phyloP scores from a whole-genome alignment of 192 early-diverging fungal genomes.

The Spizellomyces punctatus region DNA sequence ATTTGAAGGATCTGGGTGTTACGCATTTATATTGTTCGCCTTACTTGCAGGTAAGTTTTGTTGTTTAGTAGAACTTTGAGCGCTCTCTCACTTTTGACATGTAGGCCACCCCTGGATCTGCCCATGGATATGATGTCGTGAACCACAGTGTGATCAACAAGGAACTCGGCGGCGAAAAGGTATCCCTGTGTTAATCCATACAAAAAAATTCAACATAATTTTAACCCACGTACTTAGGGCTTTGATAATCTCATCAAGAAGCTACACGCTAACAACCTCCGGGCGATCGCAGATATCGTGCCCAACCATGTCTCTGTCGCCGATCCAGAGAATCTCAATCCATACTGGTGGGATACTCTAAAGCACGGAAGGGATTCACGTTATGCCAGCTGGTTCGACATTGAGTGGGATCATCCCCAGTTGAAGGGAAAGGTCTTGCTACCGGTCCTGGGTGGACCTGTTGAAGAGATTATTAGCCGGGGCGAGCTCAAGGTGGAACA shows the following conservation, averaged over 20 bases:
- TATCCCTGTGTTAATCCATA: not conserved
- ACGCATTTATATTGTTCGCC: slow-evolving; percentile 30
- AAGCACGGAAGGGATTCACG: slow-evolving; percentile 16
- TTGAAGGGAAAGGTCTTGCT: slow-evolving; percentile 24
- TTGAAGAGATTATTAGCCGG: slow-evolving; percentile 17
- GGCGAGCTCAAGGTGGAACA: slow-evolving; percentile 24
- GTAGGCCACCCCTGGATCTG: slow-evolving; percentile 21
- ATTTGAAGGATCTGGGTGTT: slow-evolving; percentile 26
- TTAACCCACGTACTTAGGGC: not conserved
- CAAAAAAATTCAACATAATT: too few species aligned
- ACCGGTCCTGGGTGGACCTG: slow-evolving; percentile 22
- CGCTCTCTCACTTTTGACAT: not conserved
- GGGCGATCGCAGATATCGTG: slow-evolving; percentile 33
- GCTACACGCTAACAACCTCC: slow-evolving; percentile 8
- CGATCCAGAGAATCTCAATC: slow-evolving; percentile 34
- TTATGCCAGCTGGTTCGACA: slow-evolving; percentile 32
- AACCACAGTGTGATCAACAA: slow-evolving; percentile 24
- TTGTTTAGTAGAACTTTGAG: not conserved
- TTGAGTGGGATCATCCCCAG: slow-evolving; percentile 32
- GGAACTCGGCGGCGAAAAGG: slow-evolving; percentile 28
- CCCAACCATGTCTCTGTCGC: slow-evolving; percentile 38
- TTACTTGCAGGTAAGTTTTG: slow-evolving; percentile 8
- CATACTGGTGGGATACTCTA: slow-evolving; percentile 33
- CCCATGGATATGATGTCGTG: slow-evolving; percentile 35
- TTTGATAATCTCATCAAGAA: slow-evolving; percentile 12